Conservation (phyloP, 164 flowering plant species). For the Vitis cinerea region DNA sequence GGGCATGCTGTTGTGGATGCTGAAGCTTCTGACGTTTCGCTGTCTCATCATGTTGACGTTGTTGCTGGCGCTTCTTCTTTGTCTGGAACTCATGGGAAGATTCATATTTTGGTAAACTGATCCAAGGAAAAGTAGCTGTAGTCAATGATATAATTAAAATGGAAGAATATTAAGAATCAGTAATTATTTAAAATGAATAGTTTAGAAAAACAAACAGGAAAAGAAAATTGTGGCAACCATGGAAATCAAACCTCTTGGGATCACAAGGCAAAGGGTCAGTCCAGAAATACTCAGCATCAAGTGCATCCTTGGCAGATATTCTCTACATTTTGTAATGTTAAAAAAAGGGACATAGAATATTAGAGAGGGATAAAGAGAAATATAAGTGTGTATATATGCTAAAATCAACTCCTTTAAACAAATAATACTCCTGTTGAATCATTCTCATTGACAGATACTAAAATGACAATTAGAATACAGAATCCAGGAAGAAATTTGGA, state of each 20-base stretch:
- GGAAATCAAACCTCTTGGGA: constrained; percentile 69
- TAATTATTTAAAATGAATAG: too few relatives aligned
- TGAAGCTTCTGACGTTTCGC: constrained; percentile 86
- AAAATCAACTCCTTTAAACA: too few relatives aligned
- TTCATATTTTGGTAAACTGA: constrained; percentile 85
- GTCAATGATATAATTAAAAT: constrained; percentile 7
- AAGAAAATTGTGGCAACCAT: not conserved
- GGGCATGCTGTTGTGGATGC: constrained; percentile 71
- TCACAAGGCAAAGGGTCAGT: constrained; percentile 93
- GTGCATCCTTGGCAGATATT: constrained; percentile 97
- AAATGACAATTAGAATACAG: not conserved
- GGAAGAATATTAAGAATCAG: not conserved
- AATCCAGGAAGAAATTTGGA: not conserved
- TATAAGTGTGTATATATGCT: too few relatives aligned
- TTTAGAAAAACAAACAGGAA: too few relatives aligned
- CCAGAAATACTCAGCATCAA: constrained; percentile 99
- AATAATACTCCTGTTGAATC: too few relatives aligned
- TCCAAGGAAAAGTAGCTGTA: too few relatives aligned
- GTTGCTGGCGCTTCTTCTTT: constrained; percentile 92
- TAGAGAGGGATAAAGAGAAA: too few relatives aligned
- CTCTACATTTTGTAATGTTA: constrained; percentile 41
- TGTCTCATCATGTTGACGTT: constrained; percentile 76
- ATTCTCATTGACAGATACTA: too few relatives aligned
- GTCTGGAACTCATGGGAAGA: constrained; percentile 97
- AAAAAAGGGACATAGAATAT: too few relatives aligned